Base-by-base conservation (phyloP, 1,139 yeast genomes). In the Sporopachydermia cereana region DNA sequence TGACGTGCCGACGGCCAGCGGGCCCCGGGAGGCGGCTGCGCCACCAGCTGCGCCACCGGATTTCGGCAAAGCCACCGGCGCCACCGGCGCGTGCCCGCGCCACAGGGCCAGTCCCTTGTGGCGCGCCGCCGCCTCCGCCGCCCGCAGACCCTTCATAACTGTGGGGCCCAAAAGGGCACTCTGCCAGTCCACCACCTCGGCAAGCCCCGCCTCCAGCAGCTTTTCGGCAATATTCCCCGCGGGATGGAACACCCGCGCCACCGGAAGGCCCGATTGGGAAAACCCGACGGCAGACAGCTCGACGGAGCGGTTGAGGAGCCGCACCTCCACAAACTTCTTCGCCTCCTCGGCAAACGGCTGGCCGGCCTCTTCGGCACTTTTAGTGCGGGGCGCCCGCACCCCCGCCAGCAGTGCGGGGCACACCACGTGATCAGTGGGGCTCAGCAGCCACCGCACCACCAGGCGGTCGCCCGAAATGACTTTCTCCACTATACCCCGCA, bases 101-200 rank as follows among this genome's bases (percentile, higher is more conserved):
- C 79, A 84, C 34, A 79, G 57, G n/a, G 84, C 84, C 50, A 71
- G 70, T 20, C 77, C 83, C 24, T 69, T 64, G 7, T 71, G 69
- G 54, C 72, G 79, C n/a, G 93, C 94, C 1, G 69, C 59, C 52
- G 70, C 76, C 59, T 84, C 95, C 23, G 83, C 77, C 48, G 68
- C 72, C 59, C 95, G 74, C 47, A 82, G 69, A 25, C 60, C 58
- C 2, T 72, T 56, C 89, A 85, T 84, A 41, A 67, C 67, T 36
- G 70, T 62, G 3, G 88, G 67, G 2, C 95, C 95, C 47, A 86
- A 65, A 44, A 77, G 57, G n/a, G 76, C 61, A 1, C 88, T 77
- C 60, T 85, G 95, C 91, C 94, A 83, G 59, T 85, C 95, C 21
- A 80, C 77, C 46, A 84, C 76, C 52, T 78, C 79, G 5, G 82